Conservation (phyloP, 352 stramenopile genomes). For the Phytophthora hybrid region DNA sequence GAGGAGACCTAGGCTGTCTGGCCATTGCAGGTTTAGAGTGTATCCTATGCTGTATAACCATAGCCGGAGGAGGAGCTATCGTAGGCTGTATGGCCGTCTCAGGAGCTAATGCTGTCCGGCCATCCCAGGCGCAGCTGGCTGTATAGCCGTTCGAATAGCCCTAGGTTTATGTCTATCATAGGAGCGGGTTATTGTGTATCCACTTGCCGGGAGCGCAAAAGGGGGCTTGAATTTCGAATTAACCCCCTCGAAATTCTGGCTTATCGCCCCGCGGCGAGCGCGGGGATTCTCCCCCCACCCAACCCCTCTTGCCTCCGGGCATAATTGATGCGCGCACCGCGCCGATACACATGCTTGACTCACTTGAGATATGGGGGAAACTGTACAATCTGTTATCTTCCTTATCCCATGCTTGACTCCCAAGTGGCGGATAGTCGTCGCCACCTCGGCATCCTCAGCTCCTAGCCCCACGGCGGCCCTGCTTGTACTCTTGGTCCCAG, state of each 20-base stretch:
- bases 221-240: background rate
- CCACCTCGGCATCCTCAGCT: conserved; percentile 13
- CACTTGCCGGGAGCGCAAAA: background rate
- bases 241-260: background rate
- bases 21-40: background rate
- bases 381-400: too few species aligned
- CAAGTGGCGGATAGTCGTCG: conserved; percentile 11
- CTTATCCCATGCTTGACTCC: too few species aligned
- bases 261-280: conserved; percentile 1
- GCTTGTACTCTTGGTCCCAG: conserved; percentile 3
- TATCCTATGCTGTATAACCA: background rate
- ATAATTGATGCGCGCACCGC: too few species aligned
- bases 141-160: background rate
- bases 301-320: too few species aligned
- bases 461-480: background rate
- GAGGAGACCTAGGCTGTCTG: conserved; percentile 6
- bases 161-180: background rate
- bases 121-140: background rate
- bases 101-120: too few species aligned
- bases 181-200: background rate
- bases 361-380: too few species aligned
- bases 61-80: background rate
- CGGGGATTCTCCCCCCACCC: background rate
- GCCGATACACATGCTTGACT: too few species aligned
- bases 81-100: background rate